phyloP scores from a whole-genome alignment of 176 grass and related monocot genomes.

The Carex littledalei region DNA sequence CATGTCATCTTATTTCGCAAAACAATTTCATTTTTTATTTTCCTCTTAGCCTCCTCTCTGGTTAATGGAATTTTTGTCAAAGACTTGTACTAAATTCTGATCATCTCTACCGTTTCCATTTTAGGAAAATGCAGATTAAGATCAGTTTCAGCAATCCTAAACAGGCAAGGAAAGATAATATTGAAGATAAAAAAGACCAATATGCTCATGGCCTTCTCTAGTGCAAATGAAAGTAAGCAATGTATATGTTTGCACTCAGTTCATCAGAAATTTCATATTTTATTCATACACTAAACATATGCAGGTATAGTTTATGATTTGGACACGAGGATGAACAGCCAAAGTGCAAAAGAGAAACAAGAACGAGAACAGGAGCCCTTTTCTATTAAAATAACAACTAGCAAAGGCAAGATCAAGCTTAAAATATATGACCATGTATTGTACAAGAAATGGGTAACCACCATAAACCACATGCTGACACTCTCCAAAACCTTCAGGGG shows the following conservation, averaged over 20 bases:
- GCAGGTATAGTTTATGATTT: constrained; percentile 62
- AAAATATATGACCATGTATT: constrained; percentile 61
- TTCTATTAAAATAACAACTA: constrained; percentile 62
- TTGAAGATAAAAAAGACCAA: constrained; percentile 85
- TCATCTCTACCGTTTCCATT: background rate
- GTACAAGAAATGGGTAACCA: constrained; percentile 91
- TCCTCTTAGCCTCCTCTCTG: background rate
- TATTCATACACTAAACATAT: background rate
- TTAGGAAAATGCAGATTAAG: constrained; percentile 83
- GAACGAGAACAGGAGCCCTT: constrained; percentile 45
- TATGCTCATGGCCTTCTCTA: constrained; percentile 70
- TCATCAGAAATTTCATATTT: background rate
- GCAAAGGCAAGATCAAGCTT: constrained; percentile 82
- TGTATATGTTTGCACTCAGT: background rate
- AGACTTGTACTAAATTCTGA: background rate
- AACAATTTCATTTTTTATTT: background rate
- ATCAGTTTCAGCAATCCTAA: constrained; percentile 60
- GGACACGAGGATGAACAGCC: constrained; percentile 46
- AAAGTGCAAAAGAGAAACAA: constrained; percentile 29
- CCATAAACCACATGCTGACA: constrained; percentile 80
- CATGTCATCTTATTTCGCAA: background rate
- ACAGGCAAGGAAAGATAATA: constrained; percentile 62
- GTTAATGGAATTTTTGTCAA: background rate
- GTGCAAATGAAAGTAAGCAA: constrained; percentile 61
- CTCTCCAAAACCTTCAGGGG: constrained; percentile 52